Conservation (phyloP, 495 filamentous ascomycete species). For the Cryomyces minteri region DNA sequence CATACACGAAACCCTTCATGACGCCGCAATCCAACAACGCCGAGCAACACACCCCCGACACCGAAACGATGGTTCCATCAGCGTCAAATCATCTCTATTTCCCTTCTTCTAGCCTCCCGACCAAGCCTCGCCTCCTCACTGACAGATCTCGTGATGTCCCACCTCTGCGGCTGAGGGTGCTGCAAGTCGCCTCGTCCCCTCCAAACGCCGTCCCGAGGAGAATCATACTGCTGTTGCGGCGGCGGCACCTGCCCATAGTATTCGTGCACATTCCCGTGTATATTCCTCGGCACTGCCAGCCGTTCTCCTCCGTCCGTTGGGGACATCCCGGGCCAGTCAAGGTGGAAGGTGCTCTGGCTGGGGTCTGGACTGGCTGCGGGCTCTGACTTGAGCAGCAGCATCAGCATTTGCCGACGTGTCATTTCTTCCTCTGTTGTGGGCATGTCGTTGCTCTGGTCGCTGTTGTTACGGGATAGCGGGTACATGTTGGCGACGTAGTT, state of each 20-base stretch:
- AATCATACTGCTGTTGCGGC: no score
- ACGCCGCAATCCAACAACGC: no score
- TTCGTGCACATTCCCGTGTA: neutral
- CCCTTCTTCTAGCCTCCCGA: no score
- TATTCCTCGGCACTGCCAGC: neutral
- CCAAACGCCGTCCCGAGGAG: no score
- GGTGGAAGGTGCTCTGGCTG: constrained; percentile 11
- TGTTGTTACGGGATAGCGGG: constrained; percentile 2
- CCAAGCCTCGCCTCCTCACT: no score
- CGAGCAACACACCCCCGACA: no score
- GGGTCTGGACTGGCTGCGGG: constrained; percentile 9
- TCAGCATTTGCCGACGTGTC: constrained; percentile 20
- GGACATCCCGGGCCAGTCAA: constrained; percentile 7
- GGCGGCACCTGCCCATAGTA: neutral
- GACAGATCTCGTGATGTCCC: no score
- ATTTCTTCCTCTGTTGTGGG: constrained; percentile 19
- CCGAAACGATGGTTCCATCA: no score
- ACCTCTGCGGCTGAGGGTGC: no score
- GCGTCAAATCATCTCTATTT: no score
- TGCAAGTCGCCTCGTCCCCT: no score
- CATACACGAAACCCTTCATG: no score
- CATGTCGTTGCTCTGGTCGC: neutral
- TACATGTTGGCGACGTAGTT: constrained; percentile 17
- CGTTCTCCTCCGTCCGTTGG: constrained; percentile 1
- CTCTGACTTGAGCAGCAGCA: constrained; percentile 13